phyloP scores from a whole-genome alignment of 208 protist species.

The Endotrypanum monterogeii region DNA sequence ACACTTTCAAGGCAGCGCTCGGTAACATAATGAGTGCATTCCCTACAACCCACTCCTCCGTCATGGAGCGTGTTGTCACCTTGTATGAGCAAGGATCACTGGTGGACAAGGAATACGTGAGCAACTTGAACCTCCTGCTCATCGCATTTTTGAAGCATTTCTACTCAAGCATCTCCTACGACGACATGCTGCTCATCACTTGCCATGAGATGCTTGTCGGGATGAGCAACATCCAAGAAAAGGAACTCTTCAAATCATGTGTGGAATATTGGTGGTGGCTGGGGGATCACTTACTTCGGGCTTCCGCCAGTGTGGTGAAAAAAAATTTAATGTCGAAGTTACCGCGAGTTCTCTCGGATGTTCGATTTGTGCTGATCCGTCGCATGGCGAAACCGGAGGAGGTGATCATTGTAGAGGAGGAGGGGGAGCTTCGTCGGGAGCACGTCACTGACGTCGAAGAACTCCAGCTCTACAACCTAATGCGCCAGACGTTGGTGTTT shows the following conservation, averaged over 20 bases:
- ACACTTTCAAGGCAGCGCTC: slow-evolving; percentile 69
- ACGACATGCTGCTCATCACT: slow-evolving; percentile 72
- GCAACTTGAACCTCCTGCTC: slow-evolving; percentile 92
- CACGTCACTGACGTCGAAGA: slow-evolving; percentile 97
- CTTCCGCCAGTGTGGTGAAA: slow-evolving; percentile 49
- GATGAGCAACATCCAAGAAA: slow-evolving; percentile 96
- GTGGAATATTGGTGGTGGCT: slow-evolving; percentile 99
- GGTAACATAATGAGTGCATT: slow-evolving; percentile 66
- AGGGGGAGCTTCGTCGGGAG: slow-evolving; percentile 97
- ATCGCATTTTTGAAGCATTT: slow-evolving; percentile 94
- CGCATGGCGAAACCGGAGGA: slow-evolving; percentile 99
- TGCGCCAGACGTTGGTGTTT: slow-evolving; percentile 97
- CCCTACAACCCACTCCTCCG: slow-evolving; percentile 69
- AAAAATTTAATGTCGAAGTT: slow-evolving; percentile 67
- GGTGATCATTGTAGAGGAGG: slow-evolving; percentile 98
- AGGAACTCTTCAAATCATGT: slow-evolving; percentile 99
- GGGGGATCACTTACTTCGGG: slow-evolving; percentile 60
- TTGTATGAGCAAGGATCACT: slow-evolving; percentile 63
- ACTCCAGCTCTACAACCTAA: slow-evolving; percentile 97
- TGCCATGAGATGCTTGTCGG: slow-evolving; percentile 93
- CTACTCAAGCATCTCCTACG: slow-evolving; percentile 85
- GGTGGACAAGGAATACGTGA: slow-evolving; percentile 90
- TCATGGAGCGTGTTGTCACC: slow-evolving; percentile 57
- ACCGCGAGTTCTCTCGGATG: slow-evolving; percentile 75
- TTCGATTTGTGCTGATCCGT: slow-evolving; percentile 95